Conservation (phyloP, 2,329 filamentous ascomycete species). For the Aspergillus clavatus region DNA sequence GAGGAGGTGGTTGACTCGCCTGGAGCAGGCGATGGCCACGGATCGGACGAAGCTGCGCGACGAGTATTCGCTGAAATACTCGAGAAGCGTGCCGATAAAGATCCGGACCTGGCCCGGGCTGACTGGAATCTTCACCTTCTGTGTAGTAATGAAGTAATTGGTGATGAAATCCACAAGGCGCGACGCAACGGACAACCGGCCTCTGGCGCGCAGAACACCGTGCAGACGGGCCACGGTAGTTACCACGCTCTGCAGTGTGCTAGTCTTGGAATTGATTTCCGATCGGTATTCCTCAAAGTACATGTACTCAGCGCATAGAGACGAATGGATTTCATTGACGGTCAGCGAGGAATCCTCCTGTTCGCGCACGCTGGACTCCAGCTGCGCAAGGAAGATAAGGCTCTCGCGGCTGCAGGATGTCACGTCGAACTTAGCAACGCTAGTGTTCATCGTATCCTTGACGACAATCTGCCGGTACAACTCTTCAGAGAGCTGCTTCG, state of each 20-base stretch:
- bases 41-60: slow-evolving; percentile 31
- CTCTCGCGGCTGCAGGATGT: slow-evolving; percentile 26
- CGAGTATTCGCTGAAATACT: slow-evolving; percentile 28
- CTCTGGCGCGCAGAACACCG: slow-evolving; percentile 21
- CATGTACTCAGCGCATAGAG: slow-evolving; percentile 38
- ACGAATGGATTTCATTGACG: slow-evolving; percentile 39
- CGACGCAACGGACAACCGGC: slow-evolving; percentile 16
- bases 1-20: slow-evolving; percentile 25
- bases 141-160: slow-evolving; percentile 26
- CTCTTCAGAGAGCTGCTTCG: slow-evolving; percentile 32
- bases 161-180: slow-evolving; percentile 26
- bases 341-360: slow-evolving; percentile 17
- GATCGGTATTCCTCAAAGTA: slow-evolving; percentile 36
- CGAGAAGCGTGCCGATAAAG: slow-evolving; percentile 26
- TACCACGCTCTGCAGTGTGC: slow-evolving; percentile 33
- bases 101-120: slow-evolving; percentile 24
- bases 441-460: slow-evolving; percentile 36
- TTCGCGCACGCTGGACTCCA: slow-evolving; percentile 36
- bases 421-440: slow-evolving; percentile 25
- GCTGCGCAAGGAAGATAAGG: slow-evolving; percentile 42
- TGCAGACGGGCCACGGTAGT: slow-evolving; percentile 29
- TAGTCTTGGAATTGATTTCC: slow-evolving; percentile 34
- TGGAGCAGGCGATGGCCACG: slow-evolving; percentile 30
- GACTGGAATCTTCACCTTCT: slow-evolving; percentile 25
- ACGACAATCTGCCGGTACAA: slow-evolving; percentile 38